Evolutionary conservation across 306 rosid genomes (phyloP), one percentile per base, ranked within the genome.

Genomic region (Cucumis hystrix): DNA sequence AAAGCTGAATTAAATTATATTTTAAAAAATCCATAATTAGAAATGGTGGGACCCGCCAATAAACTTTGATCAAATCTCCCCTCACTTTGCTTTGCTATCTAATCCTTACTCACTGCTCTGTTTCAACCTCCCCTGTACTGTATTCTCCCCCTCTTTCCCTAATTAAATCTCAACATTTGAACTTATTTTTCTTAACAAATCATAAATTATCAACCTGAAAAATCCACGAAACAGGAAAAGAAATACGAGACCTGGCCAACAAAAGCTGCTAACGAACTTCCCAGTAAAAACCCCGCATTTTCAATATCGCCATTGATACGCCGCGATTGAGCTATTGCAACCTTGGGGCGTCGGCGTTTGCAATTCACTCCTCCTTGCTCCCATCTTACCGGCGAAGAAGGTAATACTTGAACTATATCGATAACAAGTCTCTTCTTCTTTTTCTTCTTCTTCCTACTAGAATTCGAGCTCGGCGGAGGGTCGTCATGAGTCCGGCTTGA

Each of bases 231-330:
- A 56, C 5, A 41, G 14, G 40, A 39, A 35, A 20, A 78, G 52
- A 60, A 41, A 54, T 15, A 52, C 37, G 51, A 66, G 71, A 95
- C 98, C 97, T 90, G 94, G 68, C 89, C 87, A 76, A 88, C 79
- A 63, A 95, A 87, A n/a, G 96, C 93, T 2, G 97, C 98, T 20
- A 95, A 83, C 0, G 97, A 92, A 92, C 90, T 92, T 69, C 97
- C 99, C 25, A 95, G 82, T 41, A 89, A 92, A 75, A 87, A 84
- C 60, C 92, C 92, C 65, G 92, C 84, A 5, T 86, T 81, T 16
- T 83, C 87, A 0, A 90, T 82, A 71, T 79, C 83, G n/a, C 63
- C 74, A 77, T 82, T 79, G 55, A 23, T 76, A 14, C 91, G 89
- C 52, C 89, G 87, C 57, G 82, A 72, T 4, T 76, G 28, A 37